Base-by-base conservation (phyloP, 306 rosid species). In the Casuarina equisetifolia region DNA sequence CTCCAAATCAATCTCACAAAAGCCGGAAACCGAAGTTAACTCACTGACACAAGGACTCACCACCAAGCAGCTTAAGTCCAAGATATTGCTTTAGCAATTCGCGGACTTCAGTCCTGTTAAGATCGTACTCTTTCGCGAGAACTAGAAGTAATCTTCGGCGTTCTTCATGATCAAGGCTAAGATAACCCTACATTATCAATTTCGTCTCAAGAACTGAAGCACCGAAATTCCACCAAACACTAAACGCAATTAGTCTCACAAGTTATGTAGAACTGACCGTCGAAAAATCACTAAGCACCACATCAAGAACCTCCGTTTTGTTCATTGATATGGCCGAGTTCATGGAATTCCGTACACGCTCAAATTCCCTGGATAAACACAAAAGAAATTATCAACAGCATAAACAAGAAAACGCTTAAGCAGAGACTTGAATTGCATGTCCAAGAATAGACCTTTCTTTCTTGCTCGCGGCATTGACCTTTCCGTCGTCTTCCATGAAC, bases 71-170 rank as follows among this genome's bases (percentile, higher is more conserved):
- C 82, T 88, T 89, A 75, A 90, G 91, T 75, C 90, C 97, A 75
- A 94, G 97, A 82, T 92, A 94, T 73, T 94, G 97, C 73, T 87
- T 89, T 45, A 94, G 86, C 82, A 92, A 79, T 63, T 87, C 92
- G 0, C 90, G 87, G 84, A 94, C 97, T 78, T 87, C 91, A 3
- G 80, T 78, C 78, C 98, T 84, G 79, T 94, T 88, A 59, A 94
- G 86, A 84, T 92, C 98, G 76, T 88, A 92, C 79, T 94, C 97
- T 81, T 90, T 88, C 72, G 97, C 92, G 77, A 94, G 97, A 32
- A 79, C 75, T 50, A 88, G 82, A 70, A 94, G 90, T 77, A 94
- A 76, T 78, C 77, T 88, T 77, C 83, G 82, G 62, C 98, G 97
- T 72, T 86, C 82, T 76, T 89, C 97, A 72, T 3, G 19, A 9